Base-by-base conservation (phyloP, 1,284 basidiomycete genomes). In the Sporisorium exsertum region DNA sequence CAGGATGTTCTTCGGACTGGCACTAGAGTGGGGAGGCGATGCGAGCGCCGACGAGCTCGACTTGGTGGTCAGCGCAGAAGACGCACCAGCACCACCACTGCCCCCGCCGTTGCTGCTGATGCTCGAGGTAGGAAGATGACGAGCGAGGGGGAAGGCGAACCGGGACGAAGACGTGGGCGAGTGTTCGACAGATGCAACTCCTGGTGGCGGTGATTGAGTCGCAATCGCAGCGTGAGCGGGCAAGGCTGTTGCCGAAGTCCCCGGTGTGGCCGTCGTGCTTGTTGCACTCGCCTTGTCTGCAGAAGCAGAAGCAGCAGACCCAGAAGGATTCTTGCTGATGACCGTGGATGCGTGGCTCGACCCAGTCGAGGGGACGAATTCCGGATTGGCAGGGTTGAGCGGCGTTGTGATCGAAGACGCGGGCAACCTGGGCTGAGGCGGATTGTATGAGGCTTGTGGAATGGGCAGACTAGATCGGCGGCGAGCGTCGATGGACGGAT, bases 311-410 rank as follows among this genome's bases (percentile, higher is more conserved):
- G 40, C 40, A 5, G 55, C 53, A 15, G 55, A 35, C 1, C 37
- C 54, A 8, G 56, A 57, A 16, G 58, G 37, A 3, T 51, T 61
- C 55, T 72, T 77, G 57, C 62, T 58, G 15, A 73, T 59, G 18
- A 71, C 61, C 5, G 77, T 74, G 3, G 74, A 77, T 18, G 64
- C 67, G 40, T 71, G 64, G 5, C 66, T 77, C 15, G 77, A 78
- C 5, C 72, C 72, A 0, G 64, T 68, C n/a, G 72, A 72, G 5
- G 77, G 77, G 7, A 79, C 65, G 35, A 79, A 79, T 40, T 79
- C 77, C 5, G 74, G 77, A 52, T 79, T 79, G 33, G 76, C 68
- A 15, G 77, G 77, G 52, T 79, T 79, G 49, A 79, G 71, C 6
- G 58, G 56, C 10, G 70, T 71, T 20, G 54, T 45, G 0, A 62